These are phyloP conservation scores for Ascochyta viciae-villosae DNA, from an alignment of 2,329 filamentous ascomycete genomes.

Conservation along the genomic window DNA sequence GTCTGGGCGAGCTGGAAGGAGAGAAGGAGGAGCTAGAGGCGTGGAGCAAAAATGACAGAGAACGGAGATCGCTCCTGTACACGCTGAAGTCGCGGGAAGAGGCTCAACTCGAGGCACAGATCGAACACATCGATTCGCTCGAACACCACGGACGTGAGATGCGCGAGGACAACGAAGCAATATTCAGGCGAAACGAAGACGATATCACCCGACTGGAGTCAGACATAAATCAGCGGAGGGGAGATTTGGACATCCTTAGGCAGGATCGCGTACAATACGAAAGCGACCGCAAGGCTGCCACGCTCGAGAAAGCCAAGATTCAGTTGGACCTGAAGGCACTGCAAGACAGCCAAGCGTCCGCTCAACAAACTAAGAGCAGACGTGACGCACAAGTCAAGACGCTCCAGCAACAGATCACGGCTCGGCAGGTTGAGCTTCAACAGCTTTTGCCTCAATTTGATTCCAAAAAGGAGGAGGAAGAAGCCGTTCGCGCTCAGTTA, in stretches of 20 bases:
- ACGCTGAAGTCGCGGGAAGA: slow-evolving; percentile 93
- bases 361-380: slow-evolving; percentile 74
- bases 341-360: slow-evolving; percentile 79
- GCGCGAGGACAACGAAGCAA: slow-evolving; percentile 79
- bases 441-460: slow-evolving; percentile 80
- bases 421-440: slow-evolving; percentile 78
- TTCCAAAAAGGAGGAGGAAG: slow-evolving; percentile 75
- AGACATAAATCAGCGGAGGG: slow-evolving; percentile 79
- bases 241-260: slow-evolving; percentile 82
- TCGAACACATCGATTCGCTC: slow-evolving; percentile 83
- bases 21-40: slow-evolving; percentile 95
- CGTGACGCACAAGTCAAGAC: slow-evolving; percentile 75
- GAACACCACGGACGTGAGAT: slow-evolving; percentile 84
- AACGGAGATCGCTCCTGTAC: slow-evolving; percentile 91
- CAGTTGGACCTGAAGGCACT: slow-evolving; percentile 85
- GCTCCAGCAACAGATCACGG: slow-evolving; percentile 75
- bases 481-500: slow-evolving; percentile 72
- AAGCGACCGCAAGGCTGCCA: slow-evolving; percentile 83
- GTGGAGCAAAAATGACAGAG: slow-evolving; percentile 93
- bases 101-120: slow-evolving; percentile 74
- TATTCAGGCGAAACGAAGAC: slow-evolving; percentile 79
- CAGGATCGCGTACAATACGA: slow-evolving; percentile 89
- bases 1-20: slow-evolving; percentile 87
- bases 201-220: slow-evolving; percentile 78
- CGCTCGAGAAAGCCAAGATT: slow-evolving; percentile 80